A percentile compares a stretch with the other conserved stretches of the same genome.
These are phyloP conservation scores for Ogataea corticis DNA, from an alignment of 805 yeast species.

Conservation along the genomic window DNA sequence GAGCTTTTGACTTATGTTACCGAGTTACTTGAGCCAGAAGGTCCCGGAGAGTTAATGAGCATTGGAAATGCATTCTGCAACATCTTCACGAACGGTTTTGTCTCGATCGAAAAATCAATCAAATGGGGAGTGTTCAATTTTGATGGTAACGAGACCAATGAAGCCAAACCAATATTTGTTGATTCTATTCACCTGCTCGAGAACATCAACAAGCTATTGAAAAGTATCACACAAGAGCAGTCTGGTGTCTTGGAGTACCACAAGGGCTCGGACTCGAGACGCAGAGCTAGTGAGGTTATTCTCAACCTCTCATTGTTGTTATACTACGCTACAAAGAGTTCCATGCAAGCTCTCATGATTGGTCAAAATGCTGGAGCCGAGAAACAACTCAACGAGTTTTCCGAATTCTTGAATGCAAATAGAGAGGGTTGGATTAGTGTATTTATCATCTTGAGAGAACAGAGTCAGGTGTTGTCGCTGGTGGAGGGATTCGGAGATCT, in stretches of 20 bases:
- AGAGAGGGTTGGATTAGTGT: slow-evolving; percentile 57
- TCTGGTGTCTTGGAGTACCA: slow-evolving; percentile 18
- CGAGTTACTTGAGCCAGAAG: slow-evolving; percentile 3
- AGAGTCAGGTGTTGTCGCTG: slow-evolving; percentile 55
- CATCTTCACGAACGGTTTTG: slow-evolving; percentile 17
- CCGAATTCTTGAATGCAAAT: slow-evolving; percentile 19
- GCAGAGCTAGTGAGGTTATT: slow-evolving; percentile 17
- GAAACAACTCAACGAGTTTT: slow-evolving; percentile 1
- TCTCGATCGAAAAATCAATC: slow-evolving; percentile 20
- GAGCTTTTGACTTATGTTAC: slow-evolving; percentile 5
- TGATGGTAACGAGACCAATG: slow-evolving; percentile 2
- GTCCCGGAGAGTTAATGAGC: slow-evolving; percentile 13
- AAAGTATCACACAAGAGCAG: slow-evolving; percentile 11
- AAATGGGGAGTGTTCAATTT: slow-evolving; percentile 12
- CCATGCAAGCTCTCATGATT: background rate
- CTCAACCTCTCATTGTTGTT: slow-evolving; percentile 25
- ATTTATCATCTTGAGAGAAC: slow-evolving; percentile 50
- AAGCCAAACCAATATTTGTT: slow-evolving; percentile 20
- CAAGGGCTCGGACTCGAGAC: slow-evolving; percentile 13
- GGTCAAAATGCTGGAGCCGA: slow-evolving; percentile 1
- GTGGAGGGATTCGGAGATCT: slow-evolving; percentile 70
- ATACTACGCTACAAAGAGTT: slow-evolving; percentile 20
- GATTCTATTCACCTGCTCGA: slow-evolving; percentile 17
- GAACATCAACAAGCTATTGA: slow-evolving; percentile 22
- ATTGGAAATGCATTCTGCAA: slow-evolving; percentile 14